A percentile compares a stretch with the other conserved stretches of the same genome.
phyloP scores from a whole-genome alignment of 2,329 filamentous ascomycete genomes.

The Paecilomyces niveus region DNA sequence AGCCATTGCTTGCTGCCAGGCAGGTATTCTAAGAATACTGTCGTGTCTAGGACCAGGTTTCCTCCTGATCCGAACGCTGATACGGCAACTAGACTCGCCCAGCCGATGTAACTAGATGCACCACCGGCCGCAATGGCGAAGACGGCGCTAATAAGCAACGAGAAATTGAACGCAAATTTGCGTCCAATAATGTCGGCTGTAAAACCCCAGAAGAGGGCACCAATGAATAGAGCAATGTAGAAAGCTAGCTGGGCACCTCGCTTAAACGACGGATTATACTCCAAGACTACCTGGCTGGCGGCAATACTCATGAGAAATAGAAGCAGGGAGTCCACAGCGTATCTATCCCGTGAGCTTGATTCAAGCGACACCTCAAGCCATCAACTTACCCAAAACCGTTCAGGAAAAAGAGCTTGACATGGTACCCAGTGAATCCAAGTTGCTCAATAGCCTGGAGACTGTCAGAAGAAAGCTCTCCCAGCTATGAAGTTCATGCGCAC shows the following conservation, averaged over 20 bases:
- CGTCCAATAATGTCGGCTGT: constrained; percentile 62
- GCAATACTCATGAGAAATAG: constrained; percentile 31
- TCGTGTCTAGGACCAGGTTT: constrained; percentile 58
- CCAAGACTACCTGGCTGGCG: constrained; percentile 15
- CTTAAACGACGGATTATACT: constrained; percentile 20
- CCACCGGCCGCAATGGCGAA: constrained; percentile 60
- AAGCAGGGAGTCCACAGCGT: constrained; percentile 30
- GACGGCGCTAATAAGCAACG: constrained; percentile 55
- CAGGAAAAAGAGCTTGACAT: constrained; percentile 53
- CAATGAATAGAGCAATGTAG: constrained; percentile 36
- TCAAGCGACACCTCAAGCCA: not conserved
- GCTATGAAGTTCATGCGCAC: constrained; percentile 30
- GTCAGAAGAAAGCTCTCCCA: not conserved
- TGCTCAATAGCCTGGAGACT: constrained; percentile 40
- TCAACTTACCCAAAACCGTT: constrained; percentile 51
- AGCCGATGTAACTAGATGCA: constrained; percentile 58
- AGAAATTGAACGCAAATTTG: constrained; percentile 61
- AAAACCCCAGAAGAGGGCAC: constrained; percentile 59
- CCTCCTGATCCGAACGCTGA: constrained; percentile 59
- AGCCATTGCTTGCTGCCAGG: constrained; percentile 57
- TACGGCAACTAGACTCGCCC: constrained; percentile 58
- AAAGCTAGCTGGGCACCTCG: constrained; percentile 34
- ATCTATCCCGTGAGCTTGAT: constrained; percentile 2
- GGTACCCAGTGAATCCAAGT: constrained; percentile 48
- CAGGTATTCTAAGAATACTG: constrained; percentile 52